phyloP scores from a whole-genome alignment of 2,329 filamentous ascomycete species.

The Colletotrichum tabaci region DNA sequence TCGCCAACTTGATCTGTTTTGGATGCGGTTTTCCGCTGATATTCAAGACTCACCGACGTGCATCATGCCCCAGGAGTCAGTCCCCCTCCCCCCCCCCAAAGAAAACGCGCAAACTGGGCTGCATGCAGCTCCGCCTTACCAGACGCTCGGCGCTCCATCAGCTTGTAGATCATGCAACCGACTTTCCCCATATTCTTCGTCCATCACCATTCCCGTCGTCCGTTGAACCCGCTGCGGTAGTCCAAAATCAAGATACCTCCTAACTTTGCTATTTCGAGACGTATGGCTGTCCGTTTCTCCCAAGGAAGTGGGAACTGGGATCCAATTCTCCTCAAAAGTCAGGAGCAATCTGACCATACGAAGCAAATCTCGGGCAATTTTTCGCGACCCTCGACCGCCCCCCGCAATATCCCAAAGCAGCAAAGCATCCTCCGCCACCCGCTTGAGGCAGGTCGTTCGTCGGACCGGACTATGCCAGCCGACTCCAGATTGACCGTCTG shows the following conservation, averaged over 20 bases:
- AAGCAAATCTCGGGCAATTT: slow-evolving; percentile 37
- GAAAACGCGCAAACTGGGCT: neutral
- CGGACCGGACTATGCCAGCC: neutral
- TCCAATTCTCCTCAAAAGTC: neutral
- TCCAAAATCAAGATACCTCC: slow-evolving; percentile 6
- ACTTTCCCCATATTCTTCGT: slow-evolving; percentile 17
- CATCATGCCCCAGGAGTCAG: too few species aligned
- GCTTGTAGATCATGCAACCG: slow-evolving; percentile 22
- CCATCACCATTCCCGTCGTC: slow-evolving; percentile 22
- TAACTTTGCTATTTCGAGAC: slow-evolving; percentile 13
- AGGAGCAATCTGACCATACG: slow-evolving; percentile 18
- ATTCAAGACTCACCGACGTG: slow-evolving; percentile 6
- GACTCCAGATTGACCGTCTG: slow-evolving; percentile 13
- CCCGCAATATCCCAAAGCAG: slow-evolving; percentile 12
- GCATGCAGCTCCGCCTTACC: slow-evolving; percentile 17
- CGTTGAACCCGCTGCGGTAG: slow-evolving; percentile 16
- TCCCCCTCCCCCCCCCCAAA: too few species aligned
- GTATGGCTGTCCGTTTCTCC: slow-evolving; percentile 1
- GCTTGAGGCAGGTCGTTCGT: slow-evolving; percentile 16
- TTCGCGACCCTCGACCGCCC: neutral
- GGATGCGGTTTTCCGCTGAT: slow-evolving; percentile 4
- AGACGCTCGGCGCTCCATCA: slow-evolving; percentile 22
- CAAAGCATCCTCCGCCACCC: neutral
- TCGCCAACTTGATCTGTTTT: neutral
- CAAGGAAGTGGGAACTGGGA: slow-evolving; percentile 22